Evolutionary conservation across 805 yeast genomes (phyloP).

Genomic region (Candida parachauliodes): DNA sequence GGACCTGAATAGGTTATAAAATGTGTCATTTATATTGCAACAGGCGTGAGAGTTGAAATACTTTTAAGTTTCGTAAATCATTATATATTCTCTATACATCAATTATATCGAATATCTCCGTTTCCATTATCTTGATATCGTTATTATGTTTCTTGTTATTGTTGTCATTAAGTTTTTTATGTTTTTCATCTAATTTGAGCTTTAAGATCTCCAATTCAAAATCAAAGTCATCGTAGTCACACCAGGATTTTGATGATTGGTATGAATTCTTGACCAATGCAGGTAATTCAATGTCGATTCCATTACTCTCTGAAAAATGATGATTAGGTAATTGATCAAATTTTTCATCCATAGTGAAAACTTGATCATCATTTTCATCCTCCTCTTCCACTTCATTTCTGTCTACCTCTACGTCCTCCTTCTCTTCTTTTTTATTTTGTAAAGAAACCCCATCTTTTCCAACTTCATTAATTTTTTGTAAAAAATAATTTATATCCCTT

Average conservation of each 20-base stretch:
- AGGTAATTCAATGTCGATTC: slow-evolving; percentile 17
- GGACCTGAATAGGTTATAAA: too few species aligned
- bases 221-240: slow-evolving; percentile 22
- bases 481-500: slow-evolving; percentile 36
- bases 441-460: slow-evolving; percentile 34
- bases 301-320: background rate
- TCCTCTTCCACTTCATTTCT: too few species aligned
- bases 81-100: slow-evolving; percentile 6
- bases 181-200: slow-evolving; percentile 2
- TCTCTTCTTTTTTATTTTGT: too few species aligned
- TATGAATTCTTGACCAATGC: slow-evolving; percentile 31
- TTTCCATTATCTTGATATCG: slow-evolving; percentile 8
- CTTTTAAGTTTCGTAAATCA: background rate
- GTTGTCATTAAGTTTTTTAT: background rate
- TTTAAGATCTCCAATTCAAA: slow-evolving; percentile 8
- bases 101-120: slow-evolving; percentile 5
- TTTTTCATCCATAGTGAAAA: background rate
- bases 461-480: slow-evolving; percentile 23
- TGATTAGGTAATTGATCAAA: background rate
- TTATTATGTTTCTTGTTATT: background rate
- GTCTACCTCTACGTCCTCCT: too few species aligned
- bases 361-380: background rate
- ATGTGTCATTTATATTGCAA: too few species aligned
- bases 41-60: too few species aligned
- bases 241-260: slow-evolving; percentile 30